These are phyloP conservation scores for Elongisporangium undulatum DNA, from an alignment of 352 stramenopile species.

Conservation along the genomic window DNA sequence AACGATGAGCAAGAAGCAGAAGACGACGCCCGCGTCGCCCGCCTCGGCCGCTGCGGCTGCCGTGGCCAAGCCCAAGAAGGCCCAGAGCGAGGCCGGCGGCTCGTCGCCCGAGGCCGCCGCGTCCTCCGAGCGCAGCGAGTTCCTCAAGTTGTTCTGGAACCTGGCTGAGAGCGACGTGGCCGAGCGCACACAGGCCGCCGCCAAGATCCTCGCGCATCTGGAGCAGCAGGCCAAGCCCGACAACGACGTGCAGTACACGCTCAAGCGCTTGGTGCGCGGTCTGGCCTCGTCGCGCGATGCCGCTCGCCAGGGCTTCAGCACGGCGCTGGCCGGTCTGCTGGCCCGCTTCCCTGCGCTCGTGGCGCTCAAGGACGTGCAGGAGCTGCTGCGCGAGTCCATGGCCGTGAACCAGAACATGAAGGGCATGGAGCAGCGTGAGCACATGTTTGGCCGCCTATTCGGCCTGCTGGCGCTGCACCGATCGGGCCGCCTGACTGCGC, in stretches of 20 bases:
- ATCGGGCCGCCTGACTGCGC: conserved; percentile 50
- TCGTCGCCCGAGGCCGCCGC: background rate
- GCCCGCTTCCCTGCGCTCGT: conserved; percentile 37
- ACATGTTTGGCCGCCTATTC: conserved; percentile 90
- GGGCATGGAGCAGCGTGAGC: conserved; percentile 89
- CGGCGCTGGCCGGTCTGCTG: conserved; percentile 72
- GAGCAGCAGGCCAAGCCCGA: conserved; percentile 18
- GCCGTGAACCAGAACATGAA: conserved; percentile 83
- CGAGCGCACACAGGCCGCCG: conserved; percentile 52
- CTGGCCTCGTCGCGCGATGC: conserved; percentile 86
- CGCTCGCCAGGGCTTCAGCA: conserved; percentile 87
- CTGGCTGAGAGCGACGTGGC: conserved; percentile 69
- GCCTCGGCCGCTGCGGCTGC: conserved; percentile 7
- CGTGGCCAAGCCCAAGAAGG: background rate
- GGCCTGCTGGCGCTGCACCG: conserved; percentile 80
- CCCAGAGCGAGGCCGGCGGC: background rate
- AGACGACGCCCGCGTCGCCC: conserved; percentile 4
- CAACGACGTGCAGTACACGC: conserved; percentile 82
- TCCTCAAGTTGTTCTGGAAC: conserved; percentile 88
- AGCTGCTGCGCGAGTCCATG: conserved; percentile 70
- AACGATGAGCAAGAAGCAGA: conserved; percentile 22
- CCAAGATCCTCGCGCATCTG: conserved; percentile 50
- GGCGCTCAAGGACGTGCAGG: conserved; percentile 43
- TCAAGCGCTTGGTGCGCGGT: conserved; percentile 89
- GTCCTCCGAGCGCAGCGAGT: conserved; percentile 40